These are phyloP conservation scores for Zygosaccharomyces bisporus DNA, from an alignment of 805 yeast species.

Conservation along the genomic window DNA sequence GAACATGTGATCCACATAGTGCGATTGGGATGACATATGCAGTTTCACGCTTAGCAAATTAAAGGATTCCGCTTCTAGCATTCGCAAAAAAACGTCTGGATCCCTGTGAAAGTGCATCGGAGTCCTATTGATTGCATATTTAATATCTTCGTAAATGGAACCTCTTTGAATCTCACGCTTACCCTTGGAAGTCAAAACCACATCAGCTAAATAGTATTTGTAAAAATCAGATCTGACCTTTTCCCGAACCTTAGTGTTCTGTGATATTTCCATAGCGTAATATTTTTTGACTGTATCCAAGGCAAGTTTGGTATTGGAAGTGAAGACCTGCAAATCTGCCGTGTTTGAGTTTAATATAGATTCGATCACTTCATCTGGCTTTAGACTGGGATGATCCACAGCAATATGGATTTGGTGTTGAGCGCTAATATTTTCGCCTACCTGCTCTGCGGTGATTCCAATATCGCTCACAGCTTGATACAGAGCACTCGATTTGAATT, in stretches of 20 bases:
- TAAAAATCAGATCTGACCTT: constrained; percentile 61
- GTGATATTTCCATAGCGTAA: constrained; percentile 73
- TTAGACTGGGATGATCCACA: constrained; percentile 54
- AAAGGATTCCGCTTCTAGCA: constrained; percentile 84
- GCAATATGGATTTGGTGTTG: constrained; percentile 67
- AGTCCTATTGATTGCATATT: constrained; percentile 80
- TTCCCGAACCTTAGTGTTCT: constrained; percentile 75
- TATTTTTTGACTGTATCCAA: constrained; percentile 69
- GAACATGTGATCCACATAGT: constrained; percentile 45
- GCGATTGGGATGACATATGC: constrained; percentile 40
- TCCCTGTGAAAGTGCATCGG: constrained; percentile 66
- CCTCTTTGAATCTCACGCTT: constrained; percentile 69
- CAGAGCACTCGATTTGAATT: constrained; percentile 60
- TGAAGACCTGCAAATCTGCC: constrained; percentile 40
- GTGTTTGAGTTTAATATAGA: constrained; percentile 35
- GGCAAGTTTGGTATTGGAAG: constrained; percentile 54
- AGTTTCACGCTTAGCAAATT: constrained; percentile 70
- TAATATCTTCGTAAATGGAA: constrained; percentile 82
- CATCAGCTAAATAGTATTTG: constrained; percentile 63
- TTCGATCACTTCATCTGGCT: constrained; percentile 60
- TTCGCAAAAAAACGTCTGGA: constrained; percentile 82
- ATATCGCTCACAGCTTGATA: constrained; percentile 63
- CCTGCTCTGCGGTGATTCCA: constrained; percentile 74
- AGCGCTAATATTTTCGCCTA: constrained; percentile 76
- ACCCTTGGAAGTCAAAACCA: constrained; percentile 81